Evolutionary conservation across 31 red algal genomes (phyloP).

Genomic region (Odonthalia washingtoniensis): DNA sequence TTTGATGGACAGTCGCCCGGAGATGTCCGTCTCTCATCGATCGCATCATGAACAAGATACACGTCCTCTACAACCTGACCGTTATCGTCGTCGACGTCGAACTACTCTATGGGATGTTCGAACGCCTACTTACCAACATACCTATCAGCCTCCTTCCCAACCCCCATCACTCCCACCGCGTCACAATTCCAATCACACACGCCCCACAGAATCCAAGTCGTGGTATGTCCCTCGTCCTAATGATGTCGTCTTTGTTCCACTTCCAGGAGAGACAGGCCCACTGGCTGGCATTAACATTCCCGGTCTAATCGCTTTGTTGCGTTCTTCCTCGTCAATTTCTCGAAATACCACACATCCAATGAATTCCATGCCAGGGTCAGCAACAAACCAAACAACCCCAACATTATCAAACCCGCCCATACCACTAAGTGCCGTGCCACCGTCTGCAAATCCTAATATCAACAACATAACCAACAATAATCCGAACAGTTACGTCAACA

Average conservation of each 20-base stretch:
- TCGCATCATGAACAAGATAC: background rate
- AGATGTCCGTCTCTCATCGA: background rate
- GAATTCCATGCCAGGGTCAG: background rate
- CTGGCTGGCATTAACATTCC: constrained; percentile 61
- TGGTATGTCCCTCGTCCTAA: constrained; percentile 37
- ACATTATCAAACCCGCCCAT: background rate
- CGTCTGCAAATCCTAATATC: background rate
- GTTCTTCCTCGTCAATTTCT: constrained; percentile 8
- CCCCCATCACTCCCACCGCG: background rate
- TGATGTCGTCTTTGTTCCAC: constrained; percentile 51
- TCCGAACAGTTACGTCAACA: background rate
- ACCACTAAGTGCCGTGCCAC: background rate
- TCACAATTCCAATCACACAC: background rate
- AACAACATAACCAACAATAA: background rate
- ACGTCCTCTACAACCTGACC: background rate
- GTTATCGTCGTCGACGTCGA: constrained; percentile 39
- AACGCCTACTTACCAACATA: constrained; percentile 48
- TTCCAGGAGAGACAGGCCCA: constrained; percentile 41
- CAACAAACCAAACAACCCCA: background rate
- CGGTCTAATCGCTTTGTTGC: constrained; percentile 53
- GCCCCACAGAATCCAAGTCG: background rate
- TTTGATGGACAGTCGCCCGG: too few species aligned
- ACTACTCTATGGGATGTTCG: constrained; percentile 71
- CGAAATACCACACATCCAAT: too few species aligned
- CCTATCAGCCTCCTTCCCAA: constrained; percentile 46